Base-by-base conservation (phyloP, 768 basidiomycete species). In the Auricularia auricula-judae region DNA sequence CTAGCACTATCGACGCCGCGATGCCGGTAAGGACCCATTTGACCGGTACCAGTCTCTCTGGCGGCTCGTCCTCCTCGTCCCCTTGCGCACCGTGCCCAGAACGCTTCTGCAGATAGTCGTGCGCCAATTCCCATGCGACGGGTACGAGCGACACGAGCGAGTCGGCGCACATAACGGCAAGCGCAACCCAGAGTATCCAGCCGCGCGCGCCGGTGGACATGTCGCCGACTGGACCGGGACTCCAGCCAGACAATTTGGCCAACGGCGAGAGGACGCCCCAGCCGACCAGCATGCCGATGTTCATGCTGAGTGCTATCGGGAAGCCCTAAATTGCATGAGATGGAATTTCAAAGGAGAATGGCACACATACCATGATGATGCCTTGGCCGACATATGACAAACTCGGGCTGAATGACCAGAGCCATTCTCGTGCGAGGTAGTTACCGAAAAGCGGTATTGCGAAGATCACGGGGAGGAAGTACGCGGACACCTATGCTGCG, bases 81-180 rank as follows among this genome's bases (percentile, higher is more conserved):
- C 70, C 71, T 4, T 66, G 68, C 3, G 63, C 68, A 10, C 35
- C 56, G 0, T 65, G 72, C 42, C 75, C 76, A 16, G 47, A 56
- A 21, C 36, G 35, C 33, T 44, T 16, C 21, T n/a, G n/a, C 10
- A 18, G 29, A 21, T 54, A 12, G 21, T 71, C 74, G 63, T 68
- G 65, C 33, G 81, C 60, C 63, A 83, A 84, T 64, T 87, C 86
- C 62, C 79, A 72, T 51, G 83, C 74, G 65, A 93, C 85, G 21
- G 94, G 92, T 18, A 92, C 68, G 34, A 98, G 84, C 10, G 92
- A 93, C 43, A 98, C 81, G 65, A 98, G 74, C 62, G 88, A 88
- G 75, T 98, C 96, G 42, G 93, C 84, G 73, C 88, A 92, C 96
- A 98, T 98, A 70, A 96, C 89, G 3, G 94, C 95, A 42, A 98